Evolutionary conservation across 345 rosid genomes (phyloP).

Genomic region (Citrus sp.): DNA sequence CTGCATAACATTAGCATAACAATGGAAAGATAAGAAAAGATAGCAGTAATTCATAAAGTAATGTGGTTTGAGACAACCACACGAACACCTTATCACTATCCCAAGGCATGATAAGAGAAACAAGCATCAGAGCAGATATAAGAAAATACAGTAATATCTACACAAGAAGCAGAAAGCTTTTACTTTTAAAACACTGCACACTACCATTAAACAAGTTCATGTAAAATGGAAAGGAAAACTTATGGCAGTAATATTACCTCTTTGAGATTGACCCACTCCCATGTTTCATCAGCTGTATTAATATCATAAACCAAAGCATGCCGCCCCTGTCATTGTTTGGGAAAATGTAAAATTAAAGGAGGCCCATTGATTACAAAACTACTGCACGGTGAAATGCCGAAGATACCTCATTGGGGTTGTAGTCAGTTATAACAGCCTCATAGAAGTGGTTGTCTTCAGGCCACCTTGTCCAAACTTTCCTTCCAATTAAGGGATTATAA

Average conservation of each 20-base stretch:
- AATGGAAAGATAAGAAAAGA: neutral
- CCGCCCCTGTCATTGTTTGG: conserved; percentile 52
- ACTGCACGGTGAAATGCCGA: conserved; percentile 6
- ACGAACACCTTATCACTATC: too few relatives aligned
- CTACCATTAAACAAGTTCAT: neutral
- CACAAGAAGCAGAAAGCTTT: neutral
- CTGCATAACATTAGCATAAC: neutral
- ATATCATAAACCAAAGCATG: conserved; percentile 96
- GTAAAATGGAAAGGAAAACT: neutral
- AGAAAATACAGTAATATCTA: neutral
- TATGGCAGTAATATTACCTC: conserved; percentile 53
- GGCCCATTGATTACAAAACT: conserved; percentile 7
- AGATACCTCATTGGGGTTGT: conserved; percentile 58
- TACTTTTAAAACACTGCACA: neutral
- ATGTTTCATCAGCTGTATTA: conserved; percentile 67
- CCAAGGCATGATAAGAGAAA: neutral
- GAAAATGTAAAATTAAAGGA: conserved; percentile 20
- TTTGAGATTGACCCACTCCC: conserved; percentile 98
- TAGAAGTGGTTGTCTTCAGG: conserved; percentile 89
- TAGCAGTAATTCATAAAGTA: neutral
- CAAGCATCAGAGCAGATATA: neutral
- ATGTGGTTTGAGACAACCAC: neutral
- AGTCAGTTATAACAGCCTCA: conserved; percentile 85
- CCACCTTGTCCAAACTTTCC: conserved; percentile 97
- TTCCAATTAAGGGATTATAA: conserved; percentile 69